Conservation (phyloP, 73 alveolate genomes). For the Tetrahymena malaccensis region DNA sequence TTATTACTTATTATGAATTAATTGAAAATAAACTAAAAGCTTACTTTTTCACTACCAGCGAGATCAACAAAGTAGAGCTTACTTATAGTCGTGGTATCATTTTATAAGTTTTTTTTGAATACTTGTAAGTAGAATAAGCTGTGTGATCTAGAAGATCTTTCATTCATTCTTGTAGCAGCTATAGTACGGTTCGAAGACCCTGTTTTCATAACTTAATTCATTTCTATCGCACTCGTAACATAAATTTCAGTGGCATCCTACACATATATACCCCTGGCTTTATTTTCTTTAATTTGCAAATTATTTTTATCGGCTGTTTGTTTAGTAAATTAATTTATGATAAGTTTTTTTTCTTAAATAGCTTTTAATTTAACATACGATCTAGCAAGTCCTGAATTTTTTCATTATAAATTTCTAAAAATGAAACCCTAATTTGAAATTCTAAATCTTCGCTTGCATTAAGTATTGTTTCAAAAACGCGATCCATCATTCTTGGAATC, state of each 20-base stretch:
- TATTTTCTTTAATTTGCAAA: constrained; percentile 81
- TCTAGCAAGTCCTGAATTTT: constrained; percentile 81
- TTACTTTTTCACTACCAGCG: constrained; percentile 95
- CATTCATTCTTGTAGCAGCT: constrained; percentile 97
- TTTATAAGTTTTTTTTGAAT: constrained; percentile 70
- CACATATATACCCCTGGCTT: constrained; percentile 90
- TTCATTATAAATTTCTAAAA: constrained; percentile 87
- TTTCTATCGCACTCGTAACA: constrained; percentile 79
- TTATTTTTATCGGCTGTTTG: constrained; percentile 59
- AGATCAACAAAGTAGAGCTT: constrained; percentile 91
- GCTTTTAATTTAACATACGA: neutral
- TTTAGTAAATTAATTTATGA: neutral
- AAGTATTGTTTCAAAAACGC: constrained; percentile 56
- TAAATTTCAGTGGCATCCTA: constrained; percentile 87
- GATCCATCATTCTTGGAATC: constrained; percentile 82
- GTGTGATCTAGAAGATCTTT: constrained; percentile 89
- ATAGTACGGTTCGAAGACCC: constrained; percentile 90
- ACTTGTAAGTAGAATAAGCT: constrained; percentile 78
- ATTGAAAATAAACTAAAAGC: neutral
- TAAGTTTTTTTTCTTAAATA: neutral
- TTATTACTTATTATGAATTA: neutral
- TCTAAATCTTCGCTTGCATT: constrained; percentile 61
- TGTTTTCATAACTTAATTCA: constrained; percentile 83
- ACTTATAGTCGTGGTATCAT: constrained; percentile 80
- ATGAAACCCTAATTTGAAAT: constrained; percentile 72